phyloP scores from a whole-genome alignment of 2,329 filamentous ascomycete genomes.

The Cladosporium sp. region DNA sequence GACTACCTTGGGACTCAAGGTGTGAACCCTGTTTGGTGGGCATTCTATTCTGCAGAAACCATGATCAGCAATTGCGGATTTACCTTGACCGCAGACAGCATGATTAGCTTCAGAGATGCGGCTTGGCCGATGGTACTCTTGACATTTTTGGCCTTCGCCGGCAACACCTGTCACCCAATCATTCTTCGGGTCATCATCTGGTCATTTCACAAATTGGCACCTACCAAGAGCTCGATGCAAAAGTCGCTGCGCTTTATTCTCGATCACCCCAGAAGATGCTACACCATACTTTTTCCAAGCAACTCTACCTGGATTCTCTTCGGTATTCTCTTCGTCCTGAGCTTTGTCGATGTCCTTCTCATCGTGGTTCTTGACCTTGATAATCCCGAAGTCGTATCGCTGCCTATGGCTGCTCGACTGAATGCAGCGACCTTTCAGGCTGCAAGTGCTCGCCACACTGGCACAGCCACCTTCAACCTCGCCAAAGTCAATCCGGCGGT shows the following conservation, averaged over 20 bases:
- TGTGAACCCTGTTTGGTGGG: constrained; percentile 74
- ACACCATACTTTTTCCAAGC: constrained; percentile 61
- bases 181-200: constrained; percentile 60
- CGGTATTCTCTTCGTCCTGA: constrained; percentile 10
- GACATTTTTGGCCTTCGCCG: constrained; percentile 43
- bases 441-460: constrained; percentile 35
- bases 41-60: constrained; percentile 77
- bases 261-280: constrained; percentile 49
- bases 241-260: constrained; percentile 34
- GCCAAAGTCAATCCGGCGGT: constrained; percentile 49
- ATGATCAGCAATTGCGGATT: constrained; percentile 87
- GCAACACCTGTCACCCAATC: constrained; percentile 63
- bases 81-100: constrained; percentile 64
- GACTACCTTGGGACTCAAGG: constrained; percentile 36
- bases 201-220: constrained; percentile 37
- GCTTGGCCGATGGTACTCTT: constrained; percentile 10
- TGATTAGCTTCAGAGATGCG: constrained; percentile 48
- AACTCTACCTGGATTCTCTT: constrained; percentile 15
- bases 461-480: constrained; percentile 28
- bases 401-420: constrained; percentile 5
- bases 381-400: constrained; percentile 8
- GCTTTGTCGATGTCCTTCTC: constrained; percentile 24
- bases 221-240: constrained; percentile 17
- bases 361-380: constrained; percentile 15
- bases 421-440: constrained; percentile 19